Evolutionary conservation across 2,329 filamentous ascomycete species (phyloP).

Genomic region (Ophiostoma montium): DNA sequence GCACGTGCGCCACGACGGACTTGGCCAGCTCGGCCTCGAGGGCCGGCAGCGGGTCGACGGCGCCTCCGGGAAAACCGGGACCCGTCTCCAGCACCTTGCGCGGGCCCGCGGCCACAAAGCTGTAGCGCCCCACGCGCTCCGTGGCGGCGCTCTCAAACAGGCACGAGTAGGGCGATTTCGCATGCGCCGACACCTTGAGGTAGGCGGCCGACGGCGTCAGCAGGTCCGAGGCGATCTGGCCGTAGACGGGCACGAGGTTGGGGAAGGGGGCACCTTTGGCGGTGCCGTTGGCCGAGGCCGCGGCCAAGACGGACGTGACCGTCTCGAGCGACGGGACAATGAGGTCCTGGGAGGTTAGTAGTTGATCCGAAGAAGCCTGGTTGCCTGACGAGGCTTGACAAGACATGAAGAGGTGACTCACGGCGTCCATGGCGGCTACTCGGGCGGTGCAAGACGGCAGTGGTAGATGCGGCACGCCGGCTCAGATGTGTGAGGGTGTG

Average conservation of each 20-base stretch:
- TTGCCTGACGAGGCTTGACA: too few relatives aligned
- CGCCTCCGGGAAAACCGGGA: slow-evolving; percentile 64
- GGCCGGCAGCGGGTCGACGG: slow-evolving; percentile 67
- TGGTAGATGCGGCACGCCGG: too few relatives aligned
- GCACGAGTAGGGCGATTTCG: slow-evolving; percentile 57
- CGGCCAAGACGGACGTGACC: slow-evolving; percentile 12
- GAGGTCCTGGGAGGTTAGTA: slow-evolving; percentile 11
- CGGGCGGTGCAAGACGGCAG: background rate
- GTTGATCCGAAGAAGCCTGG: background rate
- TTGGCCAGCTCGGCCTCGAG: slow-evolving; percentile 70
- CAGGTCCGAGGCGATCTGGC: slow-evolving; percentile 51
- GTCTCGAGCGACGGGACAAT: slow-evolving; percentile 17
- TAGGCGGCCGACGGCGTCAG: slow-evolving; percentile 93
- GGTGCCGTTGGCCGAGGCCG: slow-evolving; percentile 5
- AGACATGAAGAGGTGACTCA: background rate
- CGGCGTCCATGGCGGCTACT: background rate
- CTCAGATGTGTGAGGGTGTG: too few relatives aligned
- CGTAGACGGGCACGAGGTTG: slow-evolving; percentile 16
- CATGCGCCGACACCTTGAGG: slow-evolving; percentile 68
- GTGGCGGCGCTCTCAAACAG: slow-evolving; percentile 88
- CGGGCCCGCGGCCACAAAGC: slow-evolving; percentile 65
- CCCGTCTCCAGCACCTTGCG: slow-evolving; percentile 78
- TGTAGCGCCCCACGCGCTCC: slow-evolving; percentile 87
- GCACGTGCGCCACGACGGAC: slow-evolving; percentile 68
- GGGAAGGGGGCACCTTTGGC: slow-evolving; percentile 1